Base-by-base conservation (phyloP, 2,329 filamentous ascomycete genomes). In the Fusarium redolens region DNA sequence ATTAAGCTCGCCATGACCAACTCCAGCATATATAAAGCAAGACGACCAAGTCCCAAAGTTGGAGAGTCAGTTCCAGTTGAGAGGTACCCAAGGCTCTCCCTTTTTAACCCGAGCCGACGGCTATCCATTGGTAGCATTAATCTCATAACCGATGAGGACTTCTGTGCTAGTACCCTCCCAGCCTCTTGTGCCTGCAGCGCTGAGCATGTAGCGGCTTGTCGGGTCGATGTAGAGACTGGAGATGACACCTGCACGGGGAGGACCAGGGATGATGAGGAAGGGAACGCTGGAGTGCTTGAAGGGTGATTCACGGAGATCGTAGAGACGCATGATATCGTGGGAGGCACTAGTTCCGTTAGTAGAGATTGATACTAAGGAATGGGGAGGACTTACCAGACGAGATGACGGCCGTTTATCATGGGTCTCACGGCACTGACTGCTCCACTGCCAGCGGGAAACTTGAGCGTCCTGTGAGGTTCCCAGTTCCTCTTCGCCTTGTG, bases 201-300 rank as follows among this genome's bases (percentile, higher is more conserved):
- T 96, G 38, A 99, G 89, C 92, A 99, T 96, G 79, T 95, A 98
- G 22, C 91, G 88, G 79, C 94, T 96, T 0, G 94, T 93, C 8
- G 93, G 93, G 80, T 99, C 96, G 51, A 98, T 87, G 78, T 96
- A 96, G 14, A 98, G 84, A 68, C 92, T 91, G 1, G 92, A 94
- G 45, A 98, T 96, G 45, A 97, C 94, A 48, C 96, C 96, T 0
- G 95, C 95, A 20, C 94, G 81, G 0, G 90, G 90, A 0, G 90
- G 96, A 0, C 96, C 96, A 0, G 96, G 96, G 30, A 99, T 92
- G 74, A 99, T 98, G n/a, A 97, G 88, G 81, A 98, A 99, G 0
- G 96, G 96, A 0, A 97, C 94, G 0, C 92, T 91, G 0, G 93
- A 93, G 79, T 94, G 92, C 77, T 92, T 93, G 43, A 88, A 85